A percentile compares a stretch with the other conserved stretches of the same genome.
These are phyloP conservation scores for Kalaharituber pfeilii DNA, from an alignment of 2,329 filamentous ascomycete species.

Conservation along the genomic window DNA sequence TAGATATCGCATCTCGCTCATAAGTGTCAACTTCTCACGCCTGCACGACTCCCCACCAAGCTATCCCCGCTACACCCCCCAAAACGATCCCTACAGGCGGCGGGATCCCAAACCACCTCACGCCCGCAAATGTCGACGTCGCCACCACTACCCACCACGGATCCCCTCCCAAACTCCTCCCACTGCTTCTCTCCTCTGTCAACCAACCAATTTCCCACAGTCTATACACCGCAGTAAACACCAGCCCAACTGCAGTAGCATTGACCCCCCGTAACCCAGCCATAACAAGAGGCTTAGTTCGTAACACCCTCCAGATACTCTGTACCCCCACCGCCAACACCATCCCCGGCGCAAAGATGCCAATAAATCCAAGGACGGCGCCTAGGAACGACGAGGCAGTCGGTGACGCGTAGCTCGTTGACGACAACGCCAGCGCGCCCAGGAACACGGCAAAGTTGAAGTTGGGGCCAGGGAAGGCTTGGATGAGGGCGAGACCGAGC, in stretches of 20 bases:
- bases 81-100: slow-evolving; percentile 15
- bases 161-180: slow-evolving; percentile 39
- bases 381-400: slow-evolving; percentile 28
- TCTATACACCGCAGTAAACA: slow-evolving; percentile 47
- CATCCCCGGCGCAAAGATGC: slow-evolving; percentile 38
- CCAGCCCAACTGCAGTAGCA: slow-evolving; percentile 42
- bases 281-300: slow-evolving; percentile 33
- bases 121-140: slow-evolving; percentile 23
- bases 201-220: slow-evolving; percentile 46
- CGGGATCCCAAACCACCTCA: slow-evolving; percentile 15
- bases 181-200: slow-evolving; percentile 32
- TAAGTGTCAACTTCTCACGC: no score
- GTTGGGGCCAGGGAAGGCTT: slow-evolving; percentile 49
- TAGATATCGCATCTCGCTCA: no score
- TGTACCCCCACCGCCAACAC: slow-evolving; percentile 35
- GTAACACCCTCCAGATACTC: slow-evolving; percentile 39
- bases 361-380: slow-evolving; percentile 36
- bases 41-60: slow-evolving; percentile 14
- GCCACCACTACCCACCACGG: slow-evolving; percentile 48
- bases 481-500: slow-evolving; percentile 52
- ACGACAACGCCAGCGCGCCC: slow-evolving; percentile 30
- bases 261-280: slow-evolving; percentile 40
- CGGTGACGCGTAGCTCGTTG: slow-evolving; percentile 21
- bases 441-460: slow-evolving; percentile 44
- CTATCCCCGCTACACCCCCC: slow-evolving; percentile 12